Percentiles rank a stretch among this genome's conserved stretches.
Evolutionary conservation across 1,284 basidiomycete genomes (phyloP).

Genomic region (Megacollybia platyphylla): DNA sequence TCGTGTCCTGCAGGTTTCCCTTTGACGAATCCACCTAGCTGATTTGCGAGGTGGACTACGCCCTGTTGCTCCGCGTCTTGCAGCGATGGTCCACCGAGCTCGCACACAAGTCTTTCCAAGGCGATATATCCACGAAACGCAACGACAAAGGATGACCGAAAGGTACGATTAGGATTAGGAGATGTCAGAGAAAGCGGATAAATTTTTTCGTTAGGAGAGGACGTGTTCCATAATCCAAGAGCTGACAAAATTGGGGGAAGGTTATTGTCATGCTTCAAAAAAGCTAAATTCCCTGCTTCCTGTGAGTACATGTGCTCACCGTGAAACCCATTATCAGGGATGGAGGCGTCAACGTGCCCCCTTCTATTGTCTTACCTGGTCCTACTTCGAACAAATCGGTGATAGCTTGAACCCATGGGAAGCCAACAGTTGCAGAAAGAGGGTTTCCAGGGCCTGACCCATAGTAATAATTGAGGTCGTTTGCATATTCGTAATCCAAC

Average conservation of each 20-base stretch:
- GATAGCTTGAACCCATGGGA: slow-evolving; percentile 25
- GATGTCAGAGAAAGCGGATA: slow-evolving; percentile 21
- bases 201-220: slow-evolving; percentile 10
- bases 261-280: slow-evolving; percentile 27
- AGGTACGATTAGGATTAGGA: slow-evolving; percentile 17
- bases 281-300: background rate
- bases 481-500: slow-evolving; percentile 34
- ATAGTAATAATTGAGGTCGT: slow-evolving; percentile 42
- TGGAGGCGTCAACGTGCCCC: slow-evolving; percentile 19
- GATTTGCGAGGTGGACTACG: slow-evolving; percentile 5
- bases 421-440: slow-evolving; percentile 22
- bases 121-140: slow-evolving; percentile 27
- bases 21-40: slow-evolving; percentile 7
- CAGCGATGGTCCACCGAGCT: slow-evolving; percentile 4
- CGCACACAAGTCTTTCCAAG: slow-evolving; percentile 24
- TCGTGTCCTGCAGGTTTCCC: slow-evolving; percentile 6
- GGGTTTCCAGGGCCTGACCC: slow-evolving; percentile 32
- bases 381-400: slow-evolving; percentile 21
- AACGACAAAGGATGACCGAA: slow-evolving; percentile 25
- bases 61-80: slow-evolving; percentile 7
- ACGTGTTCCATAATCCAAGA: slow-evolving; percentile 28
- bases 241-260: slow-evolving; percentile 27
- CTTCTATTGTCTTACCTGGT: slow-evolving; percentile 13
- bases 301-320: slow-evolving; percentile 11
- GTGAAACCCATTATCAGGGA: slow-evolving; percentile 29